These are phyloP conservation scores for Maudiozyma saulgeensis DNA, from an alignment of 805 yeast species.

Conservation along the genomic window DNA sequence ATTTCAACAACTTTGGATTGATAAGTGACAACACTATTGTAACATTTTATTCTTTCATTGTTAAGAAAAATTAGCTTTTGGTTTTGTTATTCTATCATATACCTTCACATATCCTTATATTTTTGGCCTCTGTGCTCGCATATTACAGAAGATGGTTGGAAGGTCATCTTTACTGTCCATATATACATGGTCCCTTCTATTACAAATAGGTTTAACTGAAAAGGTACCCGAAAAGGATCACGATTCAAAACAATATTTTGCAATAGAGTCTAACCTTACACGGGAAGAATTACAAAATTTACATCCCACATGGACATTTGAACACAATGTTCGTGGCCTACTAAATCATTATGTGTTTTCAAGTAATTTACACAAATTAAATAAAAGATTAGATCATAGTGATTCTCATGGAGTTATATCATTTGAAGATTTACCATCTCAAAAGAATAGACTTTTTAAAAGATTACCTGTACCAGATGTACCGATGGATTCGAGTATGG, in stretches of 20 bases:
- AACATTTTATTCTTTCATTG: too few relatives aligned
- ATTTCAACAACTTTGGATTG: too few relatives aligned
- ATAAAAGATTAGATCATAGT: conserved; percentile 10
- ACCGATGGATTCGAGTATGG: conserved; percentile 44
- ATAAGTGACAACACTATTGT: too few relatives aligned
- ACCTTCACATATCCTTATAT: too few relatives aligned
- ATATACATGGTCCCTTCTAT: not conserved
- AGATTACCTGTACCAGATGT: conserved; percentile 48
- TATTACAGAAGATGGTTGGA: not conserved
- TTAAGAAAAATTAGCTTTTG: too few relatives aligned
- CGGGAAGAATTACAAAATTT: conserved; percentile 29
- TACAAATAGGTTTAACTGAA: not conserved
- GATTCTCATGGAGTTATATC: conserved; percentile 24
- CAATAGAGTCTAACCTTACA: conserved; percentile 42
- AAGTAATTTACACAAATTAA: conserved; percentile 19
- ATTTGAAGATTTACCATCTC: conserved; percentile 47
- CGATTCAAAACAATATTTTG: conserved; percentile 44
- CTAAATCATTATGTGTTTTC: conserved; percentile 63
- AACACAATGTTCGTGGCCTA: conserved; percentile 54
- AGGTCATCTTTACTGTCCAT: not conserved
- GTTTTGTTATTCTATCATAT: too few relatives aligned
- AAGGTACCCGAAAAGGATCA: conserved; percentile 41
- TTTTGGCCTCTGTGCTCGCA: too few relatives aligned
- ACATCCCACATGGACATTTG: conserved; percentile 45
- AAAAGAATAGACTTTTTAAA: conserved; percentile 34